Evolutionary conservation across 202 grass and related monocot genomes (phyloP), one percentile per base, ranked within the genome.

Genomic region (Dendrocalamus latiflorus): DNA sequence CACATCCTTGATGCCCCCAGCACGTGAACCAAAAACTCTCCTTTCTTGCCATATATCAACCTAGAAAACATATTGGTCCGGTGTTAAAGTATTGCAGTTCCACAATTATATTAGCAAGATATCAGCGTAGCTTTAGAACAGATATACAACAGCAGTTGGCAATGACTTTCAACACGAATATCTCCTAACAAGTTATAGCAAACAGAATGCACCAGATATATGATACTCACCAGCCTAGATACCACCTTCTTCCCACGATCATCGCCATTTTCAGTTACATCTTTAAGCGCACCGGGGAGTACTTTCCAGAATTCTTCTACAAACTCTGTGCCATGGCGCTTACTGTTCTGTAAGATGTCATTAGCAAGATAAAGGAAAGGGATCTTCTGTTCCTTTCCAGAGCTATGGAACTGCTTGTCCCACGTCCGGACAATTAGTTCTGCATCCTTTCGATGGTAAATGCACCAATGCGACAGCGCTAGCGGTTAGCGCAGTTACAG

Each of bases 401-500:
- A 91, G 70, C 86, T 90, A 76, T 84, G 89, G 71, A 99, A 94
- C 79, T 96, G 91, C 86, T 92, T 99, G 24, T 91, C 91, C 96
- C 96, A 96, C n/a, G 96, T 99, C 80, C 89, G 93, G 33, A 96
- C 89, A 72, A 94, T 92, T 81, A 90, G 90, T 44, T 94, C 93
- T 45, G 93, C 96, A 84, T 94, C 81, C 80, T 99, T 96, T 65
- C 96, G 93, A 63, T 99, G 93, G 89, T 90, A 96, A 83, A 99
- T 99, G 84, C 96, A 99, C 96, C 96, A 99, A 87, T 99, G 93
- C n/a, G 93, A 99, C 28, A 99, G 70, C 3, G 96, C 96, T 99
- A 87, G 88, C 70, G 39, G 81, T 83, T 34, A 34, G 33, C 33
- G 4, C 33, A 5, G 33, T 34, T 16, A 75, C 68, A 63, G 43